Conservation (phyloP, 176 grass and related monocot genomes). For the Juncus inflexus region DNA sequence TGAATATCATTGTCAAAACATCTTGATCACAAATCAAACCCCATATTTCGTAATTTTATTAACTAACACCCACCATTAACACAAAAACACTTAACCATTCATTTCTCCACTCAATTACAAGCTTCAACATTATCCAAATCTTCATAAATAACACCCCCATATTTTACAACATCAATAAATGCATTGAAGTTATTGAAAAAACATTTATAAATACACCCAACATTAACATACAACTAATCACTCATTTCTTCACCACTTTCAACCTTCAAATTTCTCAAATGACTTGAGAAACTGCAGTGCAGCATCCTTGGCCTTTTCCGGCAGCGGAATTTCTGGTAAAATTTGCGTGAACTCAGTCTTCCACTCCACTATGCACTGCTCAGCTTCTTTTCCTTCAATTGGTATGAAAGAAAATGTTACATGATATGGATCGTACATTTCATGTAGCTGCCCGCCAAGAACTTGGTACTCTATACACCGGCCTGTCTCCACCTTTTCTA, state of each 20-base stretch:
- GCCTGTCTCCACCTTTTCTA: constrained; percentile 40
- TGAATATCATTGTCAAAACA: too few relatives aligned
- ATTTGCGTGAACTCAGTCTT: constrained; percentile 38
- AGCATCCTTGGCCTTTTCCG: constrained; percentile 40
- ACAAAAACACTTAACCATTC: too few relatives aligned
- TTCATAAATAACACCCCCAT: too few relatives aligned
- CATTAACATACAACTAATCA: not conserved
- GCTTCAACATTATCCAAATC: too few relatives aligned
- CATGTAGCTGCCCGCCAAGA: constrained; percentile 32
- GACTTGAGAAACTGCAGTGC: constrained; percentile 40
- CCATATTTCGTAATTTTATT: too few relatives aligned
- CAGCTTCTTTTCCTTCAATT: constrained; percentile 16
- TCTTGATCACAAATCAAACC: too few relatives aligned
- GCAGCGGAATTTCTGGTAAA: constrained; percentile 20
- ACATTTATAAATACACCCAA: not conserved
- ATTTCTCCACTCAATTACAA: too few relatives aligned
- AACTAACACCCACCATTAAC: too few relatives aligned
- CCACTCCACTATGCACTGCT: constrained; percentile 37
- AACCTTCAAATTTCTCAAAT: constrained; percentile 20
- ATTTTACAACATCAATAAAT: too few relatives aligned
- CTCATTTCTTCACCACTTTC: not conserved
- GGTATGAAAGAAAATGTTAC: constrained; percentile 38
- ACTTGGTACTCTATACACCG: constrained; percentile 30
- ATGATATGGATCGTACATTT: constrained; percentile 38
- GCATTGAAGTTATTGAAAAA: not conserved